Evolutionary conservation across 2,329 filamentous ascomycete genomes (phyloP).

Genomic region (Aspergillus udagawae): DNA sequence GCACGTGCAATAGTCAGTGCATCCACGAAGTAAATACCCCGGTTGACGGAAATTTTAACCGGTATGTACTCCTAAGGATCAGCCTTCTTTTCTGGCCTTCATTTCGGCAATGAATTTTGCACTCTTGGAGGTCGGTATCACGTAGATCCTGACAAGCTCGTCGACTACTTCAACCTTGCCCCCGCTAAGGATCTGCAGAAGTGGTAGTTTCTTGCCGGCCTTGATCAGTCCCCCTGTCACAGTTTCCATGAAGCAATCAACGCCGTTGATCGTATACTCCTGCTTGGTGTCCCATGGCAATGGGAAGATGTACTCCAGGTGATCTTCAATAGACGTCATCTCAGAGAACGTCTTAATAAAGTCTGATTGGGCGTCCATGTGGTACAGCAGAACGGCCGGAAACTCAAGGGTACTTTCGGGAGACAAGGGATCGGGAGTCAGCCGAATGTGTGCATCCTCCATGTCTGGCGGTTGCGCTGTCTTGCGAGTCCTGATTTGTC

Average conservation of each 20-base stretch:
- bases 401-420: constrained; percentile 68
- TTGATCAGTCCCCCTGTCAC: constrained; percentile 74
- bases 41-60: not conserved
- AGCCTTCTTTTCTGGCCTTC: constrained; percentile 62
- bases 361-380: constrained; percentile 74
- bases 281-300: constrained; percentile 74
- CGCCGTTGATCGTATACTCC: constrained; percentile 61
- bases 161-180: constrained; percentile 86
- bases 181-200: constrained; percentile 69
- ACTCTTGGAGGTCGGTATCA: constrained; percentile 69
- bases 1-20: not conserved
- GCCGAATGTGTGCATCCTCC: constrained; percentile 71
- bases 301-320: constrained; percentile 81
- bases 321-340: constrained; percentile 67
- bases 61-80: constrained; percentile 6
- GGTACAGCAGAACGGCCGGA: constrained; percentile 81
- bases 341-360: constrained; percentile 87
- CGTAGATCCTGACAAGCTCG: constrained; percentile 74
- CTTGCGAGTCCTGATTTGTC: constrained; percentile 64
- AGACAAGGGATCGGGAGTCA: constrained; percentile 70
- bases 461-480: constrained; percentile 76
- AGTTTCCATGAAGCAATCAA: constrained; percentile 92
- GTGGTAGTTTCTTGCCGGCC: constrained; percentile 75
- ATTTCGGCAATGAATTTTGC: constrained; percentile 78
- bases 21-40: not conserved